Percentiles rank a stretch among this genome's conserved stretches.
Conservation (phyloP, 2,329 filamentous ascomycete genomes). For the Trichophyton rubrum region DNA sequence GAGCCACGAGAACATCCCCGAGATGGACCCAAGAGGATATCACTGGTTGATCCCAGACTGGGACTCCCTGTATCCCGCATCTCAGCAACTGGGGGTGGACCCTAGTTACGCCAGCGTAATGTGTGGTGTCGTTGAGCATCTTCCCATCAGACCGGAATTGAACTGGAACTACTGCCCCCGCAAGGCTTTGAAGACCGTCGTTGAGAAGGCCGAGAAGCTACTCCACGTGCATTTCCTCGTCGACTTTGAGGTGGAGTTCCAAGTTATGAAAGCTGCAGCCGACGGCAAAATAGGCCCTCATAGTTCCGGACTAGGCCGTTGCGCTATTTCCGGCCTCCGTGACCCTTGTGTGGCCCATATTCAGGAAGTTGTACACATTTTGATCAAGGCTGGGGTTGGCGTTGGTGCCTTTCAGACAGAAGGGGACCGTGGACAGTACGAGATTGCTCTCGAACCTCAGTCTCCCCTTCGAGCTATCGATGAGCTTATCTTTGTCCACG, state of each 20-base stretch:
- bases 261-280: not conserved
- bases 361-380: not conserved
- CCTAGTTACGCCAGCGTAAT: not conserved
- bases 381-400: conserved; percentile 5
- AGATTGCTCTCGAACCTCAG: conserved; percentile 12
- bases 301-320: not conserved
- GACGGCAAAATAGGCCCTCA: not conserved
- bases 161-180: conserved; percentile 1
- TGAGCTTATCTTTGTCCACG: conserved; percentile 12
- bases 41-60: conserved; percentile 3
- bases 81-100: not conserved
- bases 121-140: not conserved
- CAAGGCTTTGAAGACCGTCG: not conserved
- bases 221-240: not conserved
- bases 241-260: conserved; percentile 3
- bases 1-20: not conserved
- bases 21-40: not conserved
- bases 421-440: conserved; percentile 13
- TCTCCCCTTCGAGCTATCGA: conserved; percentile 15
- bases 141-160: not conserved
- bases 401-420: conserved; percentile 13
- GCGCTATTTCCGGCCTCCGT: not conserved
- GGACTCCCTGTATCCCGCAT: not conserved
- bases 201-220: not conserved
- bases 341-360: conserved; percentile 4